Evolutionary conservation across 345 rosid species (phyloP).

Genomic region (Microthlaspi erraticum): DNA sequence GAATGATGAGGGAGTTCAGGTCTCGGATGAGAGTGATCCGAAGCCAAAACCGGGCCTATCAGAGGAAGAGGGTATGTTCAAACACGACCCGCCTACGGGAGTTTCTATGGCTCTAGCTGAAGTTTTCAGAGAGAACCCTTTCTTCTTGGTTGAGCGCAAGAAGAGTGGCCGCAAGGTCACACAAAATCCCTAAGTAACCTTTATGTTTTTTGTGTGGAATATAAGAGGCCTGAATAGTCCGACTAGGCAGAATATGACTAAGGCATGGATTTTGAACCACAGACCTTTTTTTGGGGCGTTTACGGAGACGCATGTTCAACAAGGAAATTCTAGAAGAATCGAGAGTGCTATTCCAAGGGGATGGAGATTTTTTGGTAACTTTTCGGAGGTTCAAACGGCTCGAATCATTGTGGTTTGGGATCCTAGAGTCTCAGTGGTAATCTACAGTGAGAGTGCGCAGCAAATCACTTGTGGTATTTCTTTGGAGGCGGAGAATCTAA

Average conservation of each 20-base stretch:
- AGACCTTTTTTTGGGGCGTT: neutral
- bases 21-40: too few relatives aligned
- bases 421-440: neutral
- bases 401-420: neutral
- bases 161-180: neutral
- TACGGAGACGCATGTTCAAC: neutral
- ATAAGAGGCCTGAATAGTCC: neutral
- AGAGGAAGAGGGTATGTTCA: too few relatives aligned
- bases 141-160: neutral
- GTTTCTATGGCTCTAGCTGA: neutral
- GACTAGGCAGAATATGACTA: neutral
- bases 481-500: neutral
- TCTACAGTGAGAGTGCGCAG: neutral
- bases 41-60: too few relatives aligned
- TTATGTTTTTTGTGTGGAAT: conserved; percentile 1
- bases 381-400: neutral
- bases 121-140: neutral
- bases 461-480: neutral
- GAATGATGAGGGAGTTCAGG: neutral
- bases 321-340: neutral
- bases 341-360: neutral
- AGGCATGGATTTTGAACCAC: neutral
- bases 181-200: neutral
- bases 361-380: neutral
- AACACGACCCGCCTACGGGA: too few relatives aligned